phyloP scores from a whole-genome alignment of 129 eudicot genomes.

The Pulicaria dysenterica region DNA sequence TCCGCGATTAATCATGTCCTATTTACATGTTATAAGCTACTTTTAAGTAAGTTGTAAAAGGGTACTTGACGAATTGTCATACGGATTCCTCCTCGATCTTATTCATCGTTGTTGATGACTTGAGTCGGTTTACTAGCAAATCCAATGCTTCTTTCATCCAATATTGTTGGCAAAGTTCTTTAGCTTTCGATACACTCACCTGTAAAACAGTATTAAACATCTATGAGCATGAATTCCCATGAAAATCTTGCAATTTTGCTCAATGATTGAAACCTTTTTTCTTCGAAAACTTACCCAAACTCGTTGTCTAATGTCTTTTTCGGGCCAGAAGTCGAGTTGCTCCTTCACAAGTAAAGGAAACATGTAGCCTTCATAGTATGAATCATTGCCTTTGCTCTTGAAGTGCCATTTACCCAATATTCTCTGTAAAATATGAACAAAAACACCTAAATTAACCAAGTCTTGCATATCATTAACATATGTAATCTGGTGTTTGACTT shows the following conservation, averaged over 20 bases:
- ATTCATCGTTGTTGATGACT: conserved; percentile 23
- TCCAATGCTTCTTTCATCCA: conserved; percentile 94
- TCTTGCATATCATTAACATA: conserved; percentile 3
- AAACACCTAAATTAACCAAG: conserved; percentile 9
- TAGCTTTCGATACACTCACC: conserved; percentile 75
- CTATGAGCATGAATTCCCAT: conserved; percentile 16
- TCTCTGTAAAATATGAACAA: conserved; percentile 36
- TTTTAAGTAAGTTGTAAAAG: conserved; percentile 1
- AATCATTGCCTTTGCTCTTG: conserved; percentile 50
- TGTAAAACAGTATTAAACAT: conserved; percentile 13
- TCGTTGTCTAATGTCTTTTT: conserved; percentile 72
- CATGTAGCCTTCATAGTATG: conserved; percentile 64
- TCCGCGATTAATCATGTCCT: conserved; percentile 15
- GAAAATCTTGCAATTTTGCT: background rate
- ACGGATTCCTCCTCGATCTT: conserved; percentile 28
- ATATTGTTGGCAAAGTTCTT: conserved; percentile 62
- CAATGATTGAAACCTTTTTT: conserved; percentile 3
- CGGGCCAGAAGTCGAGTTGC: conserved; percentile 78
- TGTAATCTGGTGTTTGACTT: conserved; percentile 6
- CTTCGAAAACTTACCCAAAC: conserved; percentile 51
- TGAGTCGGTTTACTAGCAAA: conserved; percentile 45
- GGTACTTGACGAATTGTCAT: background rate
- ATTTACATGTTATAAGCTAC: conserved; percentile 29
- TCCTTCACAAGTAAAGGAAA: conserved; percentile 69
- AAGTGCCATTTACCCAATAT: conserved; percentile 60